phyloP scores from a whole-genome alignment of 169 alveolate genomes.

The Plasmodium chabaudi region DNA sequence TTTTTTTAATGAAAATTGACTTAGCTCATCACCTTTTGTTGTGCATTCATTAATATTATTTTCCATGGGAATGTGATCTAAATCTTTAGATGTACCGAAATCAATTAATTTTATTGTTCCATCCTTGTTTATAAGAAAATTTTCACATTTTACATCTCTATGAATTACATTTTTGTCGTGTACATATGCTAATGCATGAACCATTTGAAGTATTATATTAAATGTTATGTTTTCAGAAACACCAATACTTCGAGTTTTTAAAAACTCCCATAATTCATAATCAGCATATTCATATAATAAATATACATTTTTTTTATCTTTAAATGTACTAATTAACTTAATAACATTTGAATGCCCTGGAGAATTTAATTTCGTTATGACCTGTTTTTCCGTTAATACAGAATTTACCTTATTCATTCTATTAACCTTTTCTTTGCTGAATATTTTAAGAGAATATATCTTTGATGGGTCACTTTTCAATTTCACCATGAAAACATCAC shows the following conservation, averaged over 20 bases:
- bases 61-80: slow-evolving; percentile 64
- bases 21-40: slow-evolving; percentile 2
- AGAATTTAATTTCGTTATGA: slow-evolving; percentile 80
- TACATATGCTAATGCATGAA: slow-evolving; percentile 91
- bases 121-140: slow-evolving; percentile 90
- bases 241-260: slow-evolving; percentile 82
- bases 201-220: slow-evolving; percentile 82
- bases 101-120: slow-evolving; percentile 95
- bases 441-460: slow-evolving; percentile 86
- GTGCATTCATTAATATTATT: slow-evolving; percentile 5
- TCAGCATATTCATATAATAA: slow-evolving; percentile 85
- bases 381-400: slow-evolving; percentile 85
- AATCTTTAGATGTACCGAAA: slow-evolving; percentile 91
- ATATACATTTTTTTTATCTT: slow-evolving; percentile 84
- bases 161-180: slow-evolving; percentile 93
- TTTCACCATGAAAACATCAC: slow-evolving; percentile 87
- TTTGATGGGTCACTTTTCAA: slow-evolving; percentile 80
- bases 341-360: slow-evolving; percentile 89
- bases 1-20: slow-evolving; percentile 27
- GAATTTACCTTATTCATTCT: slow-evolving; percentile 74
- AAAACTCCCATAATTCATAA: slow-evolving; percentile 89
- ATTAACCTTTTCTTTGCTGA: slow-evolving; percentile 83
- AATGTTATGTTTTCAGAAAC: slow-evolving; percentile 80
- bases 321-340: slow-evolving; percentile 85
- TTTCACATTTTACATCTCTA: slow-evolving; percentile 96